These are phyloP conservation scores for Talaromyces atroroseus DNA, from an alignment of 2,329 filamentous ascomycete species.

Conservation along the genomic window DNA sequence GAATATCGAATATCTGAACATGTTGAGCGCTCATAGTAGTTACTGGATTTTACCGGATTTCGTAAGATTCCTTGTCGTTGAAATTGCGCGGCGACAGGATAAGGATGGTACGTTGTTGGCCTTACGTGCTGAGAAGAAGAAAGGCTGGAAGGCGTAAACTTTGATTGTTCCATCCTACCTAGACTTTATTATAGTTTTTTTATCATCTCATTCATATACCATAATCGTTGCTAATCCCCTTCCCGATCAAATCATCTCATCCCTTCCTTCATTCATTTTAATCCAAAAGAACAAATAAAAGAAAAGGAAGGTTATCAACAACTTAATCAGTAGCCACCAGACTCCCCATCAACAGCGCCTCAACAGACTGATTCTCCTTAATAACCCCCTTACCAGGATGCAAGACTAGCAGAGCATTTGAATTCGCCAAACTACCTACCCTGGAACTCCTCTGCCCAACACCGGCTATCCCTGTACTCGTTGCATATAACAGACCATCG, in stretches of 20 bases:
- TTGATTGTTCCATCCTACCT: not conserved
- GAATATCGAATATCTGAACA: slow-evolving; percentile 94
- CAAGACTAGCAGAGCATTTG: slow-evolving; percentile 76
- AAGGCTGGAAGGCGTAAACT: slow-evolving; percentile 40
- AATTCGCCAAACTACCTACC: slow-evolving; percentile 81
- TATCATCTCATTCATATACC: not conserved
- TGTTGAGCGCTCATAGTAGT: slow-evolving; percentile 90
- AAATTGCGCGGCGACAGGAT: slow-evolving; percentile 72
- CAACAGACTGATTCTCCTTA: slow-evolving; percentile 63
- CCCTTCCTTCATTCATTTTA: not conserved
- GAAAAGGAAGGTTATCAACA: not conserved
- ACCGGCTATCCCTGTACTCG: slow-evolving; percentile 66
- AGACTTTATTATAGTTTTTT: not conserved
- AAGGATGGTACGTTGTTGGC: slow-evolving; percentile 51
- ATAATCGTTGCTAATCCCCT: too few relatives aligned
- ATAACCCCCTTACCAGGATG: slow-evolving; percentile 47
- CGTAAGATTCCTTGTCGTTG: slow-evolving; percentile 80
- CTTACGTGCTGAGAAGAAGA: slow-evolving; percentile 51
- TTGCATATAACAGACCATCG: slow-evolving; percentile 66
- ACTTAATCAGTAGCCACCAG: slow-evolving; percentile 27
- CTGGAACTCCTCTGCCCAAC: slow-evolving; percentile 71
- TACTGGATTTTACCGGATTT: slow-evolving; percentile 90
- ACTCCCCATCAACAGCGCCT: slow-evolving; percentile 72
- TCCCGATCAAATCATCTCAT: not conserved
- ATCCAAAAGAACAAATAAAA: too few relatives aligned